These are phyloP conservation scores for Sporodiniella umbellata DNA, from an alignment of 371 early-diverging fungal genomes.

Conservation along the genomic window DNA sequence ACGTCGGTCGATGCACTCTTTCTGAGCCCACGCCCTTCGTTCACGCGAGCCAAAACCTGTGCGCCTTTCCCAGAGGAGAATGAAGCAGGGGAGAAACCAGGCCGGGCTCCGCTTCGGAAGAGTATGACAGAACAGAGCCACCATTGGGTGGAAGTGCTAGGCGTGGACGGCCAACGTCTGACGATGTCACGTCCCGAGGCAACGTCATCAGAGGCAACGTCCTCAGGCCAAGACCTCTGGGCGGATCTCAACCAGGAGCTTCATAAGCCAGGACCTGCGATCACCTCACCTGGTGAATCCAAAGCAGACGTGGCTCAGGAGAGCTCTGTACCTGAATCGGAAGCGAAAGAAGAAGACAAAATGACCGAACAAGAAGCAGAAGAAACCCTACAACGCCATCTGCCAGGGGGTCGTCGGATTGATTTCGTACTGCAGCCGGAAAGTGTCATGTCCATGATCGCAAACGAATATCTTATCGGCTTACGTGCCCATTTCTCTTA, in stretches of 20 bases:
- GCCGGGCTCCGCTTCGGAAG: constrained; percentile 2
- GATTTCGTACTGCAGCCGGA: constrained; percentile 48
- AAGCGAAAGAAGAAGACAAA: constrained; percentile 11
- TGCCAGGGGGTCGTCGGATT: constrained; percentile 33
- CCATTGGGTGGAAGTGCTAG: constrained; percentile 42
- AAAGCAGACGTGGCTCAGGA: constrained; percentile 33
- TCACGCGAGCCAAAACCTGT: constrained; percentile 12
- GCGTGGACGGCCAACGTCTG: constrained; percentile 37
- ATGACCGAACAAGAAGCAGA: constrained; percentile 1
- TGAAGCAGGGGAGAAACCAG: neutral
- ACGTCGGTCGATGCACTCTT: neutral
- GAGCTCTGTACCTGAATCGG: constrained; percentile 17
- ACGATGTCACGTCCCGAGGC: too few relatives aligned
- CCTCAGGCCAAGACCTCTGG: constrained; percentile 15
- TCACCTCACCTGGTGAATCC: constrained; percentile 32
- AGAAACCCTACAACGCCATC: constrained; percentile 12
- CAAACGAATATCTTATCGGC: constrained; percentile 49
- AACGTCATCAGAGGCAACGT: neutral
- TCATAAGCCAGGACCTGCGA: constrained; percentile 33
- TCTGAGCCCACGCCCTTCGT: constrained; percentile 3
- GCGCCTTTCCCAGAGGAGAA: neutral
- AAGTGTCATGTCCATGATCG: constrained; percentile 51
- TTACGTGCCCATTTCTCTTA: constrained; percentile 51
- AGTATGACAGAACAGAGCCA: constrained; percentile 16
- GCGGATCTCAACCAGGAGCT: constrained; percentile 31